A percentile compares a stretch with the other conserved stretches of the same genome.
These are phyloP conservation scores for Pseudogymnoascus sp. DNA, from an alignment of 2,329 filamentous ascomycete genomes.

Conservation along the genomic window DNA sequence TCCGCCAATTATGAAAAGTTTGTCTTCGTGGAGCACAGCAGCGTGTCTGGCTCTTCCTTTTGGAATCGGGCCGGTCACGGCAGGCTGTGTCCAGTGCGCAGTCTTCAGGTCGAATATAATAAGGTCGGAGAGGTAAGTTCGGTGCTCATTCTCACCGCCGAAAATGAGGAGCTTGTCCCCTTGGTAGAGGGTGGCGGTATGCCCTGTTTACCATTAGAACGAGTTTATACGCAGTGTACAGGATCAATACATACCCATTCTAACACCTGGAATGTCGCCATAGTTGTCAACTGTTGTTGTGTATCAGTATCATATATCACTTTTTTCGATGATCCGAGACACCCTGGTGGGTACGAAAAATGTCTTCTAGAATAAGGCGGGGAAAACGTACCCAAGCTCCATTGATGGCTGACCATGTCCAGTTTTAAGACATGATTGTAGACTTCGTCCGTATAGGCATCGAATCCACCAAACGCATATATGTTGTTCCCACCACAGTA, in stretches of 20 bases:
- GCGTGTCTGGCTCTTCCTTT: constrained; percentile 89
- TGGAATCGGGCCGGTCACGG: constrained; percentile 74
- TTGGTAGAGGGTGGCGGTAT: constrained; percentile 90
- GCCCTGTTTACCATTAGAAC: constrained; percentile 47
- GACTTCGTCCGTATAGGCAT: constrained; percentile 97
- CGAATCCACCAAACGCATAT: constrained; percentile 96
- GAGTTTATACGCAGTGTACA: constrained; percentile 1
- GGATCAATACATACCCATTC: constrained; percentile 66
- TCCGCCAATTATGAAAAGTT: constrained; percentile 91
- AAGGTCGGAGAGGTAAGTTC: constrained; percentile 89
- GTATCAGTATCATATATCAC: not conserved
- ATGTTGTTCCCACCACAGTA: constrained; percentile 97
- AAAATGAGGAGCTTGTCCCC: constrained; percentile 95
- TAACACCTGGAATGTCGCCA: constrained; percentile 91
- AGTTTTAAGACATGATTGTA: constrained; percentile 95
- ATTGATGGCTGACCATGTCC: constrained; percentile 80
- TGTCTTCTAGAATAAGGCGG: not conserved
- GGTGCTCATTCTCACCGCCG: constrained; percentile 95
- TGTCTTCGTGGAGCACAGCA: constrained; percentile 87
- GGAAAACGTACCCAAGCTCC: constrained; percentile 52
- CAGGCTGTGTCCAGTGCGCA: constrained; percentile 89
- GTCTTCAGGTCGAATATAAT: constrained; percentile 94
- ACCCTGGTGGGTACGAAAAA: constrained; percentile 7
- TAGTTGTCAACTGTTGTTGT: constrained; percentile 75
- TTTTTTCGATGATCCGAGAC: not conserved